A percentile compares a stretch with the other conserved stretches of the same genome.
These are phyloP conservation scores for Amphicarpaea edgeworthii DNA, from an alignment of 306 rosid genomes.

Conservation along the genomic window DNA sequence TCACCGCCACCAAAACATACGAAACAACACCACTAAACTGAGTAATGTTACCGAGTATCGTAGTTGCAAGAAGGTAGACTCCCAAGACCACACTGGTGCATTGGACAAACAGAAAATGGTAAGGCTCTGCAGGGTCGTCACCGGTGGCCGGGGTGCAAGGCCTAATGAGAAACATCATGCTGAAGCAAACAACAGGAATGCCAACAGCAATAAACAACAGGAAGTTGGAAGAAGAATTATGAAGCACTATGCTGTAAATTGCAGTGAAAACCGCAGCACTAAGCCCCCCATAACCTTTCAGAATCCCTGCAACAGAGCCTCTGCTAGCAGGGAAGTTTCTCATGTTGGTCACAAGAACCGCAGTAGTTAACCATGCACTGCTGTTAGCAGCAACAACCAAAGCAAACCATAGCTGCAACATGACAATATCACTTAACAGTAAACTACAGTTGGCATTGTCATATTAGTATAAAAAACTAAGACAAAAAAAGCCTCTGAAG, in stretches of 20 bases:
- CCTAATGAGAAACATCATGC: conserved; percentile 75
- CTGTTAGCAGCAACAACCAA: conserved; percentile 75
- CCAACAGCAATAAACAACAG: conserved; percentile 69
- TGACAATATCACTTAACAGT: conserved; percentile 11
- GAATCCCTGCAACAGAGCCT: conserved; percentile 73
- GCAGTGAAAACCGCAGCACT: conserved; percentile 81
- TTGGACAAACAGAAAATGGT: conserved; percentile 70
- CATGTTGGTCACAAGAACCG: conserved; percentile 87
- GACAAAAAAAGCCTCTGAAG: no score
- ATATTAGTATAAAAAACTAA: no score
- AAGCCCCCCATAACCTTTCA: conserved; percentile 82
- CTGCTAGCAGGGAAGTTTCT: conserved; percentile 80
- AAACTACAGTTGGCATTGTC: not conserved
- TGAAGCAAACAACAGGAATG: conserved; percentile 66
- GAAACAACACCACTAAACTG: conserved; percentile 48
- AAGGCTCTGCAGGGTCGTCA: conserved; percentile 58
- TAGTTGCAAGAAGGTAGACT: conserved; percentile 70
- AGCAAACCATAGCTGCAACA: conserved; percentile 70
- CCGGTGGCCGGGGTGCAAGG: conserved; percentile 77
- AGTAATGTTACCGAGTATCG: conserved; percentile 54
- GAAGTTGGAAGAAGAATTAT: conserved; percentile 59
- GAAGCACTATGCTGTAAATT: conserved; percentile 71
- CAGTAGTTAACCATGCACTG: conserved; percentile 75
- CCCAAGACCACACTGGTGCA: conserved; percentile 67
- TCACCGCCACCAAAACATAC: conserved; percentile 55